Percentiles rank a stretch among this genome's conserved stretches.
Evolutionary conservation across 805 yeast genomes (phyloP).

Genomic region (Candida morakotiae): DNA sequence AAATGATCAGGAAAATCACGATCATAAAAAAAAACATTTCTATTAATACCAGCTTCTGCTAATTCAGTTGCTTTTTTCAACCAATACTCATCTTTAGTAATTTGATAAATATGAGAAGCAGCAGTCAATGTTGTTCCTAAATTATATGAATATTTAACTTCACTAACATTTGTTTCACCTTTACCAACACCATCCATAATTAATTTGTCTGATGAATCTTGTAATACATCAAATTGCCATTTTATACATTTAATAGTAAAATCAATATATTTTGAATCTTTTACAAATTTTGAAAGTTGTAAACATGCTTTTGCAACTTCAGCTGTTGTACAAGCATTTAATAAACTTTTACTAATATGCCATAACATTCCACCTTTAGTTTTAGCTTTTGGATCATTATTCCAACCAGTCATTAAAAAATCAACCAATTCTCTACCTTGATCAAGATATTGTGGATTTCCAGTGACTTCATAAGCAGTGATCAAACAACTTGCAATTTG

Average conservation of each 20-base stretch:
- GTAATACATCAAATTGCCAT: slow-evolving; percentile 51
- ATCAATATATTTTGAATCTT: slow-evolving; percentile 45
- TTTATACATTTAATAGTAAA: slow-evolving; percentile 59
- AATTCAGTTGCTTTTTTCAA: slow-evolving; percentile 39
- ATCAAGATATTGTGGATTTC: slow-evolving; percentile 48
- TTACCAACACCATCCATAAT: slow-evolving; percentile 59
- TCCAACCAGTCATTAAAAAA: slow-evolving; percentile 65
- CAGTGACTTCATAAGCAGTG: slow-evolving; percentile 66
- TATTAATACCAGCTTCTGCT: slow-evolving; percentile 57
- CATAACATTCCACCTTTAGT: slow-evolving; percentile 62
- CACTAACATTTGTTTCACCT: slow-evolving; percentile 39
- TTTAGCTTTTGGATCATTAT: slow-evolving; percentile 36
- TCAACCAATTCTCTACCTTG: slow-evolving; percentile 54
- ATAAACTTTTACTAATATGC: slow-evolving; percentile 58
- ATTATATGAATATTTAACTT: slow-evolving; percentile 63
- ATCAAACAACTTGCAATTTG: slow-evolving; percentile 64
- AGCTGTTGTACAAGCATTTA: slow-evolving; percentile 65
- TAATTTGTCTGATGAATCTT: slow-evolving; percentile 51
- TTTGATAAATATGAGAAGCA: slow-evolving; percentile 44
- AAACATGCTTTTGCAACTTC: slow-evolving; percentile 63
- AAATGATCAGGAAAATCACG: slow-evolving; percentile 54
- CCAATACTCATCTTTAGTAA: slow-evolving; percentile 52
- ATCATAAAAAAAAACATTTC: slow-evolving; percentile 55
- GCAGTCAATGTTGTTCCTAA: slow-evolving; percentile 63
- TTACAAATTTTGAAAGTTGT: slow-evolving; percentile 49